Base-by-base conservation (phyloP, 768 basidiomycete species). In the Rhodocollybia butyracea region DNA sequence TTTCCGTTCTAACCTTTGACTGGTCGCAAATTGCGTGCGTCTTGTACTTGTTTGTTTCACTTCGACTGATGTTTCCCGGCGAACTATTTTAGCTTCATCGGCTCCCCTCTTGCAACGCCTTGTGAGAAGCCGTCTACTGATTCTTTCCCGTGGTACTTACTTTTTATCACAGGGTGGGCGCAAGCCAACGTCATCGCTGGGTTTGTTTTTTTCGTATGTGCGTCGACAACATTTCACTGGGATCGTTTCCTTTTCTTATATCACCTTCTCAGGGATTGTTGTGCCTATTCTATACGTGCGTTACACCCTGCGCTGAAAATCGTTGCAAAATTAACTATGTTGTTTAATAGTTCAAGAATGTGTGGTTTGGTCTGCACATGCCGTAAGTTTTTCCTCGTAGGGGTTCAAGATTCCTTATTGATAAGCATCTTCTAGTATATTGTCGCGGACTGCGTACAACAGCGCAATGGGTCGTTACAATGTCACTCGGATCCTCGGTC, bases 171-270 rank as follows among this genome's bases (percentile, higher is more conserved):
- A 64, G 89, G 87, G 86, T 89, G 87, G 88, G 85, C 86, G 3
- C 82, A 86, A 63, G 87, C 84, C 4, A 89, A 89, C 65, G 74
- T 89, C 27, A 73, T 81, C 53, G 68, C 73, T 32, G 82, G 85
- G 10, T 84, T 89, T 61, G 68, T 85, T 41, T 67, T 85, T 60
- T 81, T 90, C 65, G 85, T 84, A 65, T 91, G 84, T 81, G 54
- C 64, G 74, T 64, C 8, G 17, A 48, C 22, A 45, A 39, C 38
- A 56, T 61, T 48, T 29, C 26, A 61, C 58, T 54, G 56, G 60
- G 1, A 55, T 57, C 32, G 10, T 46, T 51, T n/a, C 40, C 45
- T 47, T 34, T 57, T 40, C 27, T 27, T 24, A 17, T 12, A 5
- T 34, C 12, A 26, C 7, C 55, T 47, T 46, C 19, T 56, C 34